These are phyloP conservation scores for Mrakia gelida DNA, from an alignment of 768 basidiomycete species.

Conservation along the genomic window DNA sequence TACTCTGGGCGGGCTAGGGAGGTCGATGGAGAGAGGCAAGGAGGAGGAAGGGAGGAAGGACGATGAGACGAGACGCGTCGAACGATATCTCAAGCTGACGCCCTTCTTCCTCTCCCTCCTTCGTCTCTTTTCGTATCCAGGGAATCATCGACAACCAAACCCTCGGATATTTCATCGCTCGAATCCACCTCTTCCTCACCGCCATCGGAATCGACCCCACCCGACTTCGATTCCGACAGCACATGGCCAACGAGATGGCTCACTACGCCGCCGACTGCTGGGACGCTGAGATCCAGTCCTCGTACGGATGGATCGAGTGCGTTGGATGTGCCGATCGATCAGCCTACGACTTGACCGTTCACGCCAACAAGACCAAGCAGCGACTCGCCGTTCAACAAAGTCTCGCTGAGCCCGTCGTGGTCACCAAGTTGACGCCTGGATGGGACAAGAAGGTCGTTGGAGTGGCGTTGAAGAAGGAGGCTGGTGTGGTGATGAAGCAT, in stretches of 20 bases:
- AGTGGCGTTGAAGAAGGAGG: conserved; percentile 80
- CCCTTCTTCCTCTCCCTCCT: neutral
- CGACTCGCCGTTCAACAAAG: conserved; percentile 80
- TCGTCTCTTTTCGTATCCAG: conserved; percentile 33
- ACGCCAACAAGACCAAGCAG: conserved; percentile 75
- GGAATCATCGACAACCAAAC: conserved; percentile 94
- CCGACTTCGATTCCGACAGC: conserved; percentile 89
- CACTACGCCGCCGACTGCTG: conserved; percentile 99
- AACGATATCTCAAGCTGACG: neutral
- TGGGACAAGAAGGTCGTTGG: conserved; percentile 86
- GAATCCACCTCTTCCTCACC: conserved; percentile 81
- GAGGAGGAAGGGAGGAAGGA: neutral
- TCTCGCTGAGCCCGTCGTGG: conserved; percentile 75
- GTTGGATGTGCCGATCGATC: conserved; percentile 98
- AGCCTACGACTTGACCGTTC: conserved; percentile 91
- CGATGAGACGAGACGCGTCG: neutral
- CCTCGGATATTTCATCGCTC: conserved; percentile 91
- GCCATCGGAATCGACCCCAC: conserved; percentile 83
- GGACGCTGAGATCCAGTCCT: conserved; percentile 97
- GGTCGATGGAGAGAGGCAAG: neutral
- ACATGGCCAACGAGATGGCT: conserved; percentile 99
- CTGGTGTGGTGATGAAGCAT: conserved; percentile 54
- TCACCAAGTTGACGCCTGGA: conserved; percentile 70
- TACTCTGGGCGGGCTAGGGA: too few relatives aligned
- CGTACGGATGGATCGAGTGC: conserved; percentile 94